phyloP scores from a whole-genome alignment of 2,329 filamentous ascomycete genomes.

The Colletotrichum filicis region DNA sequence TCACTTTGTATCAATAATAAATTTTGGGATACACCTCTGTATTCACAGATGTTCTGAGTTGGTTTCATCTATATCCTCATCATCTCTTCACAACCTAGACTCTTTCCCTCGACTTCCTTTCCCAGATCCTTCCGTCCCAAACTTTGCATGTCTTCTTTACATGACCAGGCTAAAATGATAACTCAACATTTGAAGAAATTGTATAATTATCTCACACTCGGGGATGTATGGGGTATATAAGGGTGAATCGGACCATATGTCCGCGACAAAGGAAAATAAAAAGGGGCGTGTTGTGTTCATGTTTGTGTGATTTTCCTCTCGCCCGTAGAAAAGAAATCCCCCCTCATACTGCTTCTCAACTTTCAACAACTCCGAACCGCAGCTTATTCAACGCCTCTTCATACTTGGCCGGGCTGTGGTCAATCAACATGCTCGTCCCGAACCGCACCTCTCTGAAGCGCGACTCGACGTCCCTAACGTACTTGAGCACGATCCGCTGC shows the following conservation, averaged over 20 bases:
- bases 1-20: too few species aligned
- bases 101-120: not conserved
- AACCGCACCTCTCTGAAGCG: constrained; percentile 78
- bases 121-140: not conserved
- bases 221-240: constrained; percentile 19
- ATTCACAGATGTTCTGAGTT: not conserved
- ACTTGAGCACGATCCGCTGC: constrained; percentile 75
- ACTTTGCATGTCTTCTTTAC: not conserved
- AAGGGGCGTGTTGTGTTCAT: not conserved
- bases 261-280: constrained; percentile 19
- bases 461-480: constrained; percentile 76
- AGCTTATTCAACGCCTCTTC: constrained; percentile 75
- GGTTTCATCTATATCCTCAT: not conserved
- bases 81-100: not conserved
- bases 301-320: too few species aligned
- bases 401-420: constrained; percentile 81
- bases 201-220: constrained; percentile 1
- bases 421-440: constrained; percentile 77
- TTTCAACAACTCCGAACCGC: constrained; percentile 56
- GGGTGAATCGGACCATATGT: not conserved
- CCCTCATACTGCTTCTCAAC: not conserved
- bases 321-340: too few species aligned
- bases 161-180: not conserved
- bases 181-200: not conserved
- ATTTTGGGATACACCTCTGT: too few species aligned